These are phyloP conservation scores for Plasmodium falciparum DNA, from an alignment of 169 alveolate genomes.

Conservation along the genomic window DNA sequence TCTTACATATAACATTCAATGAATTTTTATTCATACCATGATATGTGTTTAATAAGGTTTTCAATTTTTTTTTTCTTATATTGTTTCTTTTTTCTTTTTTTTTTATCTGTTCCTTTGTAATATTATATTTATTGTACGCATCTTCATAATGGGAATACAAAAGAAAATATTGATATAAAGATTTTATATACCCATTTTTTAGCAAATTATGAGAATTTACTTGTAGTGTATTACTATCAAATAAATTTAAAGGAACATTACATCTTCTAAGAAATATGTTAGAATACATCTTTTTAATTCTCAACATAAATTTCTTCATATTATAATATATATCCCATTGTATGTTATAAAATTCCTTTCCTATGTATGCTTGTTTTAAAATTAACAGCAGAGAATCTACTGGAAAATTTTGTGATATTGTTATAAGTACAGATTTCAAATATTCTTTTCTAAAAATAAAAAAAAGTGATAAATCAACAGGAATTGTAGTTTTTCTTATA, in stretches of 20 bases:
- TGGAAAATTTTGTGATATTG: constrained; percentile 45
- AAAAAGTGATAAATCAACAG: constrained; percentile 21
- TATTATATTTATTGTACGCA: no score
- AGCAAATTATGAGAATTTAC: constrained; percentile 29
- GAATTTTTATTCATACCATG: no score
- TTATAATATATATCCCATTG: constrained; percentile 12
- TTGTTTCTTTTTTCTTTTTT: neutral
- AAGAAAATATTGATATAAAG: constrained; percentile 6
- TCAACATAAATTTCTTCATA: neutral
- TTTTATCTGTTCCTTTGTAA: neutral
- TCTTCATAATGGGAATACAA: neutral
- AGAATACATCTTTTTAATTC: constrained; percentile 31
- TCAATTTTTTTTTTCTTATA: no score
- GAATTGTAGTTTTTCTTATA: constrained; percentile 22
- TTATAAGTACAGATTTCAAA: constrained; percentile 41
- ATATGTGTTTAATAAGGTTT: no score
- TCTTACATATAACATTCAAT: no score
- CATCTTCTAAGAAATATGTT: constrained; percentile 7
- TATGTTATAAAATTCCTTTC: constrained; percentile 20
- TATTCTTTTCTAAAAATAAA: constrained; percentile 46
- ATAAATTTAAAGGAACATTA: constrained; percentile 17
- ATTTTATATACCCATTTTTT: constrained; percentile 42
- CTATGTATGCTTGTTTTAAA: constrained; percentile 53
- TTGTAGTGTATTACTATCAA: constrained; percentile 18
- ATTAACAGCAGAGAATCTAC: constrained; percentile 26